These are phyloP conservation scores for Blepharisma japonicum DNA, from an alignment of 73 alveolate species.

Conservation along the genomic window DNA sequence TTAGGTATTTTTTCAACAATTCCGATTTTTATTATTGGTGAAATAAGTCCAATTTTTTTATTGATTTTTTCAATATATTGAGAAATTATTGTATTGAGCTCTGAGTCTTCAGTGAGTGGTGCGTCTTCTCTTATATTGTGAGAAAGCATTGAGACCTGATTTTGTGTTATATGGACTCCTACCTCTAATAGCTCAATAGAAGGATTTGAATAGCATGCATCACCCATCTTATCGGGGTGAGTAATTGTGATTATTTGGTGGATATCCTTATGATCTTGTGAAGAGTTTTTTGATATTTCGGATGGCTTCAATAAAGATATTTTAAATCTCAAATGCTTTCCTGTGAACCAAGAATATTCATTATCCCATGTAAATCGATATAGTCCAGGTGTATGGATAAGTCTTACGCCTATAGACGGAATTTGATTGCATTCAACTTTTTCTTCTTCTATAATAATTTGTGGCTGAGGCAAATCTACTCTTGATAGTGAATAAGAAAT, in stretches of 20 bases:
- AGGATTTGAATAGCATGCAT: neutral
- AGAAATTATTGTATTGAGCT: neutral
- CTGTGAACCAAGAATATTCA: constrained; percentile 83
- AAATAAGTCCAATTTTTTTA: neutral
- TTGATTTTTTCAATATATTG: neutral
- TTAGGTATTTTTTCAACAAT: constrained; percentile 12
- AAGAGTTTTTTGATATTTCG: neutral
- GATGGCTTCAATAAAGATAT: constrained; percentile 51
- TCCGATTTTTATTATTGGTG: neutral
- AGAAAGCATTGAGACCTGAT: neutral
- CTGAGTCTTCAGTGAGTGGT: neutral
- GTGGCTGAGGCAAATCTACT: constrained; percentile 17
- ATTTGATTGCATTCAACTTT: neutral
- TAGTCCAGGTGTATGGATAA: constrained; percentile 74
- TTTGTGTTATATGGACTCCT: neutral
- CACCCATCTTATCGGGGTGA: neutral
- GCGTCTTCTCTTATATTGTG: neutral
- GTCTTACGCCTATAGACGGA: neutral
- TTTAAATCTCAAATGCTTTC: constrained; percentile 61
- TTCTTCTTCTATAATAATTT: neutral
- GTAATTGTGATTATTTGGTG: neutral
- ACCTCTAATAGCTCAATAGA: neutral
- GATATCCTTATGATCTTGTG: neutral
- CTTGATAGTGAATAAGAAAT: constrained; percentile 47
- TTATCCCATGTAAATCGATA: constrained; percentile 72